phyloP scores from a whole-genome alignment of 805 yeast genomes.

The Pichia cephalocereana region DNA sequence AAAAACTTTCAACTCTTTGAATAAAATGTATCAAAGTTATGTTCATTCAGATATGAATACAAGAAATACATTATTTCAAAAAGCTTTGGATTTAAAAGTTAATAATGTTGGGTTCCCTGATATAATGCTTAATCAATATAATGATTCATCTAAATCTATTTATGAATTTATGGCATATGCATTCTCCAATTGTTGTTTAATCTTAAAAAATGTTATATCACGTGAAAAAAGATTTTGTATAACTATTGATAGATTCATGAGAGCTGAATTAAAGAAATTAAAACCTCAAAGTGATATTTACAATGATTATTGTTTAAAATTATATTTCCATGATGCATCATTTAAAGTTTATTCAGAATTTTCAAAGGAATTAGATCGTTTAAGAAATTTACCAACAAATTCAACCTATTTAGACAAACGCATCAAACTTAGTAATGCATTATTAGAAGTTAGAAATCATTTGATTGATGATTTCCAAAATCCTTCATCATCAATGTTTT shows the following conservation, averaged over 20 bases:
- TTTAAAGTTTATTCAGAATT: not conserved
- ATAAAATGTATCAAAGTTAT: not conserved
- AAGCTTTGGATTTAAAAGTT: not conserved
- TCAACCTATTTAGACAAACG: not conserved
- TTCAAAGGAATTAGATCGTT: not conserved
- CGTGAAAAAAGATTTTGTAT: not conserved
- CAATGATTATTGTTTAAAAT: not conserved
- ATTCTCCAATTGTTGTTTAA: not conserved
- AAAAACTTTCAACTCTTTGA: not conserved
- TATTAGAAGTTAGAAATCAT: not conserved
- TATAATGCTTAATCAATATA: not conserved
- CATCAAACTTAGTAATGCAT: not conserved
- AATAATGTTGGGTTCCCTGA: not conserved
- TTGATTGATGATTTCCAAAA: not conserved
- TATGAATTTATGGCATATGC: not conserved
- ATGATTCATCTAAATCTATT: not conserved
- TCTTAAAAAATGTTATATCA: not conserved
- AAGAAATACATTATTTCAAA: not conserved
- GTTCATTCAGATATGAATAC: not conserved
- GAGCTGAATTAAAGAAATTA: not conserved
- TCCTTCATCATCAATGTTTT: not conserved
- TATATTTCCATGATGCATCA: slow-evolving; percentile 3
- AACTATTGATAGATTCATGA: not conserved
- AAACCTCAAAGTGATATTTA: not conserved
- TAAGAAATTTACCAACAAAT: not conserved